phyloP scores from a whole-genome alignment of 352 stramenopile species.

The Globisporangium apiculatum region DNA sequence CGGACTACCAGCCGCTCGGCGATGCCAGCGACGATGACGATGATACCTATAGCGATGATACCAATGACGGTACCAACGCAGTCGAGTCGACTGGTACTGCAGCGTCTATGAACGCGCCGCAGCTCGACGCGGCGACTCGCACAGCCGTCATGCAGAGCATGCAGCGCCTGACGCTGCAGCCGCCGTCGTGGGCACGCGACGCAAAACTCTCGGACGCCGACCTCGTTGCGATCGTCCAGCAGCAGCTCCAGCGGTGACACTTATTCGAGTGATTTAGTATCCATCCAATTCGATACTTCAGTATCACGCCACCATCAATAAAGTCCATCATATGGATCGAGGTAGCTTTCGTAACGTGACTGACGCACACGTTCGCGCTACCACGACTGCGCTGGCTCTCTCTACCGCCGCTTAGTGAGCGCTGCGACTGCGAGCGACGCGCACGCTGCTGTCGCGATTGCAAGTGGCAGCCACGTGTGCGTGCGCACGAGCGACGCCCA shows the following conservation, averaged over 20 bases:
- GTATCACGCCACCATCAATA: too few relatives aligned
- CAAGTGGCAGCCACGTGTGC: conserved; percentile 4
- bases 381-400: conserved; percentile 1
- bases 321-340: too few relatives aligned
- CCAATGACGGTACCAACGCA: not conserved
- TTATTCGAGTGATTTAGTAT: too few relatives aligned
- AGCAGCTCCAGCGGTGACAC: not conserved
- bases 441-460: conserved; percentile 4
- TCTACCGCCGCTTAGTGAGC: conserved; percentile 9
- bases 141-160: conserved; percentile 48
- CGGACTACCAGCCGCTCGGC: conserved; percentile 9
- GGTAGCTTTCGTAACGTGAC: too few relatives aligned
- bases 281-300: too few relatives aligned
- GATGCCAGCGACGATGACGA: conserved; percentile 13
- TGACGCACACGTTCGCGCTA: too few relatives aligned
- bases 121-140: conserved; percentile 27
- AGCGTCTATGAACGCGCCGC: not conserved
- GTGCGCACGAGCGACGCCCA: not conserved
- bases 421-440: conserved; percentile 13
- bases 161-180: conserved; percentile 33
- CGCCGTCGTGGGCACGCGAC: conserved; percentile 38
- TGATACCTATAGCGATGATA: not conserved
- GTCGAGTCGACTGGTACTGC: not conserved
- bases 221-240: conserved; percentile 36
- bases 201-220: conserved; percentile 43